phyloP scores from a whole-genome alignment of 2,329 filamentous ascomycete species.

The Exophiala bonariae region DNA sequence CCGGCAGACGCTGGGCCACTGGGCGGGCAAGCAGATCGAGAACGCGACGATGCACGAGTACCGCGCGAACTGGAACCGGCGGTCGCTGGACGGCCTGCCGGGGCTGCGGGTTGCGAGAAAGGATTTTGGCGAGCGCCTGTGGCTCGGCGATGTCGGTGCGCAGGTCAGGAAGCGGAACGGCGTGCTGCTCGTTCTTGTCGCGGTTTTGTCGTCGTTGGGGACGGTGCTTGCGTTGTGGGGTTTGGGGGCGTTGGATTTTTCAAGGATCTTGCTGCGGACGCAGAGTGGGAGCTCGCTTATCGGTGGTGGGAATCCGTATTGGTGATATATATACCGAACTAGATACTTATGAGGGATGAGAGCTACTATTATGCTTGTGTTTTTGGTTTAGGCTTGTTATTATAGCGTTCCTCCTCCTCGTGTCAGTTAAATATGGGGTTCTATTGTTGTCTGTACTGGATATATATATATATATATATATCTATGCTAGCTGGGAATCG shows the following conservation, averaged over 20 bases:
- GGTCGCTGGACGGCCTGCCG: conserved; percentile 59
- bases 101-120: conserved; percentile 56
- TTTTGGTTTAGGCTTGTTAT: too few species aligned
- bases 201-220: not conserved
- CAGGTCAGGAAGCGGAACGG: conserved; percentile 2
- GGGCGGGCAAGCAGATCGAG: conserved; percentile 50
- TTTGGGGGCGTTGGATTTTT: not conserved
- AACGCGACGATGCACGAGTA: conserved; percentile 54
- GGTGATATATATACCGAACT: too few species aligned
- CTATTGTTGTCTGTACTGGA: too few species aligned
- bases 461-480: too few species aligned
- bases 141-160: conserved; percentile 40
- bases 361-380: too few species aligned
- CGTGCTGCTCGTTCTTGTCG: not conserved
- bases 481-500: too few species aligned
- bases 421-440: too few species aligned
- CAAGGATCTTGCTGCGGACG: too few species aligned
- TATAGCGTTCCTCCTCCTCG: too few species aligned
- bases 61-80: conserved; percentile 54
- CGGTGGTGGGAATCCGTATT: too few species aligned
- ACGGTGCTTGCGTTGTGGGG: not conserved
- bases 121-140: conserved; percentile 50
- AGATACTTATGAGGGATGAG: too few species aligned
- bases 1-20: conserved; percentile 57
- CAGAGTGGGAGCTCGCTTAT: too few species aligned